Evolutionary conservation across 805 yeast genomes (phyloP), one percentile per base, ranked within the genome.

Genomic region (Saccharomycopsis synnaedendra): DNA sequence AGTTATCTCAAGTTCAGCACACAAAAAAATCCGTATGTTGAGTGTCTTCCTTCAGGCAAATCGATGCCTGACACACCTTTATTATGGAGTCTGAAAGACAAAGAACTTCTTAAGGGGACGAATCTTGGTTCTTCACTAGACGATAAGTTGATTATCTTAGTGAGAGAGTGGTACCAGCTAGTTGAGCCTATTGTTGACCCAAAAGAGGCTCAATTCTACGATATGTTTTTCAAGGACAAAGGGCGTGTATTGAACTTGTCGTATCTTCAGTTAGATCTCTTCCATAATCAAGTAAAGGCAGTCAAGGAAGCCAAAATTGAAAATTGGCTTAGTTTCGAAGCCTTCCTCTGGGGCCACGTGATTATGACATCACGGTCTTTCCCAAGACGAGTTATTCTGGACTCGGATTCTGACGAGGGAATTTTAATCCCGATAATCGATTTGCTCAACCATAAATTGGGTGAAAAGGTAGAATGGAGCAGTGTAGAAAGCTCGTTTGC

Each of bases 351-450:
- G 96, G 77, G 94, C 0, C 67, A 75, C 41, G 68, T 76, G 44
- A 82, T 86, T 9, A 71, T 85, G 54, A 72, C 80, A 9, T 81
- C 95, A 1, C 72, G 97, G 54, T 82, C 94, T 0, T 89, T 89
- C 59, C 96, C 96, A 1, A 72, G 76, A 46, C 55, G 58, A 36
- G 61, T 69, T 4, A 50, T 57, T 9, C 4, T 10, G 5, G n/a
- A 34, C 1, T 5, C 36, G 6, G 32, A 29, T 5, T 41, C 44
- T 1, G 63, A 64, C 38, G 74, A 73, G 51, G 86, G 85, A 5
- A 80, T 89, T 70, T 65, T 89, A 30, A 61, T 84, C 27, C 97
- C 97, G 1, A 58, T 89, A 6, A 70, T 86, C 8, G 97, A 89
- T 59, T 63, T 86, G 19, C 63, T 88, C 45, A 89, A 89, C 58